These are phyloP conservation scores for Ocimum tenuiflorum DNA, from an alignment of 257 asterid species.

Conservation along the genomic window DNA sequence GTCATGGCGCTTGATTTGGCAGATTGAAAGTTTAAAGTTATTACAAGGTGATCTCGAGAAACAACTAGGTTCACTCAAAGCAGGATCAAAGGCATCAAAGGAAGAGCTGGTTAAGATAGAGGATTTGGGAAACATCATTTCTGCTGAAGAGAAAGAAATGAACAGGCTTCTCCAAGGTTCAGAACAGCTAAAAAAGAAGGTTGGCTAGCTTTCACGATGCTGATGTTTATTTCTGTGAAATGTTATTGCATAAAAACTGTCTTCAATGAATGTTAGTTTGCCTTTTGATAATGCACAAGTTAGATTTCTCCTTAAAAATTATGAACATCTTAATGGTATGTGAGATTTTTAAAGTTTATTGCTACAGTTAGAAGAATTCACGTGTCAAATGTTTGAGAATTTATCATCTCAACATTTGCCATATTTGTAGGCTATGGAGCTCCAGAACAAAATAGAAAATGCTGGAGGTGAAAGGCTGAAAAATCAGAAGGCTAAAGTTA, in stretches of 20 bases:
- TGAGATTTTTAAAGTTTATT: not conserved
- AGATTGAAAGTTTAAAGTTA: slow-evolving; percentile 72
- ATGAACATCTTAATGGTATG: too few species aligned
- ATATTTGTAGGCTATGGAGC: slow-evolving; percentile 59
- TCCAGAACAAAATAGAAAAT: slow-evolving; percentile 85
- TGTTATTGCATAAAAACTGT: not conserved
- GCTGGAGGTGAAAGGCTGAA: slow-evolving; percentile 89
- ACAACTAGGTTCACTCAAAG: slow-evolving; percentile 62
- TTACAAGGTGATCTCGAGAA: slow-evolving; percentile 56
- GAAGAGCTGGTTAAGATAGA: slow-evolving; percentile 60
- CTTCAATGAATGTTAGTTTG: not conserved
- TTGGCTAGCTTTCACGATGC: slow-evolving; percentile 9
- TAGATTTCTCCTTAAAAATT: not conserved
- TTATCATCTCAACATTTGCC: not conserved
- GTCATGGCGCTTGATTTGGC: slow-evolving; percentile 10
- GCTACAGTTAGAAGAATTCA: not conserved
- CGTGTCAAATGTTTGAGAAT: not conserved
- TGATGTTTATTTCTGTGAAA: not conserved
- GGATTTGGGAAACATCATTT: slow-evolving; percentile 51
- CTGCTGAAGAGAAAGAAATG: slow-evolving; percentile 74
- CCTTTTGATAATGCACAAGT: not conserved
- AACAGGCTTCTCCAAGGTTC: slow-evolving; percentile 67
- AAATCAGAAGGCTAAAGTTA: slow-evolving; percentile 61
- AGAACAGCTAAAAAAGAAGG: slow-evolving; percentile 80
- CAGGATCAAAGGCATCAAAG: slow-evolving; percentile 58